phyloP scores from a whole-genome alignment of 2,329 filamentous ascomycete species.

The Alternaria consortialis region DNA sequence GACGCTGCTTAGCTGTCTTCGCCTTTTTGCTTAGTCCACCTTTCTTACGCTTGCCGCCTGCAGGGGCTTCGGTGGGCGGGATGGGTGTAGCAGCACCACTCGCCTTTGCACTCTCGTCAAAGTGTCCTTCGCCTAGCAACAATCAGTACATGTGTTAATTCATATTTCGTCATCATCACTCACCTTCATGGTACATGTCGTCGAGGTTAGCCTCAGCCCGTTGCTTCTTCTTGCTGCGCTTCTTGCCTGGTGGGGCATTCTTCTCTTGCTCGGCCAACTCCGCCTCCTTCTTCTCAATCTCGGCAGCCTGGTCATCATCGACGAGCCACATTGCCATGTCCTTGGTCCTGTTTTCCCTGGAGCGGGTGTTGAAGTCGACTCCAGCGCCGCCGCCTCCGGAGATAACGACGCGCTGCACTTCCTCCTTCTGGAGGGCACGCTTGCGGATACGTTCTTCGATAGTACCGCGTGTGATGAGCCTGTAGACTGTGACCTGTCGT shows the following conservation, averaged over 20 bases:
- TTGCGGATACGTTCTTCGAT: slow-evolving; percentile 99
- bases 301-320: slow-evolving; percentile 93
- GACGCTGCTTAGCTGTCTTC: slow-evolving; percentile 60
- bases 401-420: slow-evolving; percentile 97
- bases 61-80: slow-evolving; percentile 53
- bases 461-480: slow-evolving; percentile 93
- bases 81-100: slow-evolving; percentile 88
- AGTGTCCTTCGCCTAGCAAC: slow-evolving; percentile 85
- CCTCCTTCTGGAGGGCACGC: slow-evolving; percentile 96
- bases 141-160: slow-evolving; percentile 33
- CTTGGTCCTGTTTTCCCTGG: slow-evolving; percentile 90
- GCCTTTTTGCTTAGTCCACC: slow-evolving; percentile 59
- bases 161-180: slow-evolving; percentile 51
- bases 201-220: slow-evolving; percentile 75
- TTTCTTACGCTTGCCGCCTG: slow-evolving; percentile 61
- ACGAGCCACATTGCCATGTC: slow-evolving; percentile 99
- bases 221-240: slow-evolving; percentile 72
- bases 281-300: slow-evolving; percentile 91
- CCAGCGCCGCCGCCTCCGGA: slow-evolving; percentile 82
- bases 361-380: slow-evolving; percentile 95
- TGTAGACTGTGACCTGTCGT: slow-evolving; percentile 94
- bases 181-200: slow-evolving; percentile 99
- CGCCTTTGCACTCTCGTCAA: slow-evolving; percentile 86
- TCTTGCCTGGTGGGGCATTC: slow-evolving; percentile 51
- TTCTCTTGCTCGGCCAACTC: slow-evolving; percentile 76